These are phyloP conservation scores for Neopestalotiopsis sp. DNA, from an alignment of 2,329 filamentous ascomycete genomes.

Conservation along the genomic window DNA sequence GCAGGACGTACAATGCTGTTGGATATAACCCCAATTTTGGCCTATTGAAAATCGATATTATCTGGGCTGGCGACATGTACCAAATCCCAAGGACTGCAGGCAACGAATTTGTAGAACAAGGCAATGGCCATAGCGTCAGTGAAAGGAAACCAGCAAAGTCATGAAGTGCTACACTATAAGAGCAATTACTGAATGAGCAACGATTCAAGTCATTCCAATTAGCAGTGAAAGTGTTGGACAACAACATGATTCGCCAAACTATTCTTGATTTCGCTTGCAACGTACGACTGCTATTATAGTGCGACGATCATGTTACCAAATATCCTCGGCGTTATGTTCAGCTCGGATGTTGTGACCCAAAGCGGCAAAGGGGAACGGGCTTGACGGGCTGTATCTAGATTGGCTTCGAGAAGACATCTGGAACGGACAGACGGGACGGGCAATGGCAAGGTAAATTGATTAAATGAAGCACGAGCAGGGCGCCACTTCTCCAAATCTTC, in stretches of 20 bases:
- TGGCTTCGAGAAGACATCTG: not conserved
- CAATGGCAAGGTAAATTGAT: not conserved
- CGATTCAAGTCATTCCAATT: no score
- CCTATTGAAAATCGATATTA: no score
- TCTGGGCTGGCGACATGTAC: no score
- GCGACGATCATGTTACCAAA: not conserved
- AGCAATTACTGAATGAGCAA: no score
- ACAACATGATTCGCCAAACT: not conserved
- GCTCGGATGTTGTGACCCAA: not conserved
- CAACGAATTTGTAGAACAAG: no score
- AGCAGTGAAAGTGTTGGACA: no score
- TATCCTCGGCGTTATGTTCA: not conserved
- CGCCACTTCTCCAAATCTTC: not conserved
- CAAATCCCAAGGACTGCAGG: no score
- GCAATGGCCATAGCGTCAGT: no score
- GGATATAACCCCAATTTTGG: no score
- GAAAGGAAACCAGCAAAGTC: no score
- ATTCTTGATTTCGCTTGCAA: not conserved
- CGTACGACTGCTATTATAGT: not conserved
- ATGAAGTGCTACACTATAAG: no score
- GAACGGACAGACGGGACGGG: not conserved
- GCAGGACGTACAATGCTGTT: no score
- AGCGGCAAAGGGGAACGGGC: not conserved
- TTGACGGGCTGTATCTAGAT: not conserved
- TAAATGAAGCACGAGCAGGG: not conserved